Base-by-base conservation (phyloP, 176 grass and related monocot genomes). In the Lolium perenne region DNA sequence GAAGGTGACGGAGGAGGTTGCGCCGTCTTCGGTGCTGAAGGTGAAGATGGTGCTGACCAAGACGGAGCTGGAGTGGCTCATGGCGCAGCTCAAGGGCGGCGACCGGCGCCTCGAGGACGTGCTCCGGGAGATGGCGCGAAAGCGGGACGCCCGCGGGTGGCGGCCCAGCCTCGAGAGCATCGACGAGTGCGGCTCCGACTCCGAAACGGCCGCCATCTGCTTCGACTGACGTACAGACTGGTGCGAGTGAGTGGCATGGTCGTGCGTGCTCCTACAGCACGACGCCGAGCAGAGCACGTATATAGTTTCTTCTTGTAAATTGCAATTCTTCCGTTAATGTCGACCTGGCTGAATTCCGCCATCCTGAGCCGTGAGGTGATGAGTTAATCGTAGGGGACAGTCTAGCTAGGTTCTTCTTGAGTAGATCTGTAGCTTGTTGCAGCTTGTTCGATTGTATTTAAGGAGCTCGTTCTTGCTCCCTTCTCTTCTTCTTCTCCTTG, bases 21-120 rank as follows among this genome's bases (percentile, higher is more conserved):
- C 43, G 6, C n/a, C 80, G 77, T 40, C 48, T 86, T 71, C 87
- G 80, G 80, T 74, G 26, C 68, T 91, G 38, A 94, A 94, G 81
- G 81, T 94, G 41, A 94, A 92, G 90, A 85, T 94, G 80, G 80
- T 94, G 47, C 84, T 94, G 87, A 94, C 90, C 45, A 92, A 88
- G 55, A 81, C 23, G 49, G 92, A 94, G 92, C 92, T 94, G n/a
- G 92, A 89, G 80, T 92, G 87, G 92, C 90, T 94, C 20, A 84
- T 90, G 90, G 71, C 90, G 64, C 89, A 84, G 84, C 87, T 94
- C 79, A 92, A 92, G 65, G 74, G 66, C 79, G 89, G 86, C 60
- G 90, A 71, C 80, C 82, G 87, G 70, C 85, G 88, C 65, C 80
- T 92, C 25, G 81, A 88, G 77, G 92, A 92, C 51, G 92, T 94